Base-by-base conservation (phyloP, 345 rosid genomes). In the Hirschfeldia incana region DNA sequence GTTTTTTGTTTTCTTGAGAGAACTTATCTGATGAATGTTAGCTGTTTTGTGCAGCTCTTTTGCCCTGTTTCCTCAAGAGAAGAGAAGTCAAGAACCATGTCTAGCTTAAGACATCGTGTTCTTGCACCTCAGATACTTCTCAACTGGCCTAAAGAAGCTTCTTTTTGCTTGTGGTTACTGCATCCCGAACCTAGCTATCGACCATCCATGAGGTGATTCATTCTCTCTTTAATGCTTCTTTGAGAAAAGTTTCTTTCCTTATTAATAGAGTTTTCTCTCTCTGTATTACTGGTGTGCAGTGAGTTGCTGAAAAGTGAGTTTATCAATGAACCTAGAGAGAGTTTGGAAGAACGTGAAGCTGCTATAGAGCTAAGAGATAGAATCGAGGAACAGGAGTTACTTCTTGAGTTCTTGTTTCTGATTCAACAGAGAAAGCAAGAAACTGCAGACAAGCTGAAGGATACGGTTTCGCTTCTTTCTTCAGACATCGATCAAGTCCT, bases 101-200 rank as follows among this genome's bases (percentile, higher is more conserved):
- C 94, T 64, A 90, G 97, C 78, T 80, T 95, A 85, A 87, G 97
- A 84, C 97, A 95, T 83, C 94, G 99, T 7, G 90, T 95, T 78
- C 99, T 95, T 87, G 97, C 98, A 49, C 89, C 97, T 73, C 97
- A 89, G 71, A 75, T 95, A 84, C 85, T 95, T 75, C 82, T 91
- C 72, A 89, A 89, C 75, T 93, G 90, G 87, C 88, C 98, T 3
- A 95, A 93, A 85, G 96, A 93, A 87, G 99, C 96, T 78, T 87
- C 98, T 2, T 93, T 90, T 81, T 95, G 99, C 87, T 76, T 95
- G 79, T 95, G 92, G 99, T 74, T 95, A 65, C 85, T 95, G 51
- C 99, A 93, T 69, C 97, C 99, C 0, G 98, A 93, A 61, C 97
- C 97, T 44, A 87, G 82, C 74, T 81, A 84, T 77, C 94, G 99